Evolutionary conservation across 805 yeast genomes (phyloP), one percentile per base, ranked within the genome.

Genomic region (Candida nemodendra): DNA sequence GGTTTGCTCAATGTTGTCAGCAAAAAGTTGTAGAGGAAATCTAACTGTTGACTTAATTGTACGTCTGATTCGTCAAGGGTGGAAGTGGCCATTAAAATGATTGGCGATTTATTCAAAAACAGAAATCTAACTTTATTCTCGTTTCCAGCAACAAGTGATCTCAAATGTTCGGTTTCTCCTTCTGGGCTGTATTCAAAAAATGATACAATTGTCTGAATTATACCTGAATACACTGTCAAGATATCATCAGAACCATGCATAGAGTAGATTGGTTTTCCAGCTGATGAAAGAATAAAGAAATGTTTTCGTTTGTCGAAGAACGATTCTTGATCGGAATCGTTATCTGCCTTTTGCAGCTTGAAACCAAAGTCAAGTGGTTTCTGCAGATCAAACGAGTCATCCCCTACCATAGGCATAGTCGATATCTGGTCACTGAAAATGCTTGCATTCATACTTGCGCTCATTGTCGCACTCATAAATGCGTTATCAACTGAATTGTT

Each of bases 211-310:
- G 96, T 86, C 47, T 89, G 90, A 2, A 89, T 73, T 2, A 89
- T 68, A 1, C 95, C 96, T 66, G 83, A 78, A 51, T 83, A 82
- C 0, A 87, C 82, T 30, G 84, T 63, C 2, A 83, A 68, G 12
- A 78, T 60, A 25, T 78, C 81, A 36, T 85, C 90, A 2, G 78
- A 65, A 2, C 93, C 95, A 55, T 80, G 77, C 70, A 81, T 68
- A 2, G 95, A 77, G 59, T 83, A 89, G 5, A 89, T 81, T 2
- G 95, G 95, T 56, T 89, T 89, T 0, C 96, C 96, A 1, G 96
- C 95, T 2, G 80, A 66, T 0, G 95, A 84, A 8, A 89, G 65
- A 3, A 89, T 76, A 49, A 86, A 83, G 53, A 83, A 85, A 42
- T 88, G 95, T 57, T 87, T 88, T 30, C 61, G 62, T 18, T 59